phyloP scores from a whole-genome alignment of 371 early-diverging fungal species.

The Parasitella parasitica region DNA sequence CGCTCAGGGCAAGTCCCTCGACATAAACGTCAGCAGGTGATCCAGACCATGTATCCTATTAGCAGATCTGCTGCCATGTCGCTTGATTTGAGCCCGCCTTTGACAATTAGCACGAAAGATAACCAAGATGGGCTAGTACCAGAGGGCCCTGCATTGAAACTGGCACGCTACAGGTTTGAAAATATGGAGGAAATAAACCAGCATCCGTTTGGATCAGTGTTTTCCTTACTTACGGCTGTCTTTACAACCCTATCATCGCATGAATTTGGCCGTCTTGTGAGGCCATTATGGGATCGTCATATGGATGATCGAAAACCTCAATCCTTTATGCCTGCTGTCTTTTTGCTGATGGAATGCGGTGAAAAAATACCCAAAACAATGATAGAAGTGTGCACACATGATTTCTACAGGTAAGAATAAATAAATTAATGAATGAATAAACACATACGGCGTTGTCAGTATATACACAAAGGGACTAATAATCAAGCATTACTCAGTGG shows the following conservation, averaged over 20 bases:
- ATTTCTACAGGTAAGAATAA: conserved; percentile 48
- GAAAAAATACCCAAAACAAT: conserved; percentile 57
- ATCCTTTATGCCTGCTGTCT: conserved; percentile 54
- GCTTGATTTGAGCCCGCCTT: conserved; percentile 29
- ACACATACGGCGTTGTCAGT: too few relatives aligned
- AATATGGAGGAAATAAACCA: conserved; percentile 48
- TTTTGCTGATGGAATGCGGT: conserved; percentile 63
- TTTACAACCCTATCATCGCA: conserved; percentile 48
- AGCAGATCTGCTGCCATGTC: conserved; percentile 14
- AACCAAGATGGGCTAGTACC: not conserved
- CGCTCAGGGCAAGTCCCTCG: not conserved
- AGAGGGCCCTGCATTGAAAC: conserved; percentile 14
- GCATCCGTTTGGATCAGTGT: conserved; percentile 54
- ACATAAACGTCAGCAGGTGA: conserved; percentile 8
- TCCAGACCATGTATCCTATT: conserved; percentile 16
- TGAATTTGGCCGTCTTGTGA: conserved; percentile 46
- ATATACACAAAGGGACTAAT: too few relatives aligned
- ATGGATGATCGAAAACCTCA: conserved; percentile 47
- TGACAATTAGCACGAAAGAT: not conserved
- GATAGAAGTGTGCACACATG: conserved; percentile 38
- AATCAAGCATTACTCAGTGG: conserved; percentile 27
- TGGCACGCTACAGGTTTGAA: conserved; percentile 39
- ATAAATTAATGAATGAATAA: too few relatives aligned
- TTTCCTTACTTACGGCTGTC: conserved; percentile 58
- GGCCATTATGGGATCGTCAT: conserved; percentile 56